phyloP scores from a whole-genome alignment of 495 filamentous ascomycete species.

The Chaetomium tenue region DNA sequence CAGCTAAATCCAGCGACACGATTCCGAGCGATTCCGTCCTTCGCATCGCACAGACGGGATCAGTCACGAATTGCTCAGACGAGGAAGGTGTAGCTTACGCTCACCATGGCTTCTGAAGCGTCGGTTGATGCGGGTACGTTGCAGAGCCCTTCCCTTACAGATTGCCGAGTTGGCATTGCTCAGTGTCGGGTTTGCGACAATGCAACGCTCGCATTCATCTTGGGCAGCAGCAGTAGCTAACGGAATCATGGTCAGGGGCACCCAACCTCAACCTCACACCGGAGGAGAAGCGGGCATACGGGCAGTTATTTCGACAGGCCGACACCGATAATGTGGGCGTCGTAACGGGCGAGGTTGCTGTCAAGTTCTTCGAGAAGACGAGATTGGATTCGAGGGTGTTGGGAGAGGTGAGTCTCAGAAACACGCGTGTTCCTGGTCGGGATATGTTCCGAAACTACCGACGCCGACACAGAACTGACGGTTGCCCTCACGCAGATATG shows the following conservation, averaged over 20 bases:
- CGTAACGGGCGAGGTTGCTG: slow-evolving; percentile 91
- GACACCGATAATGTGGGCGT: slow-evolving; percentile 89
- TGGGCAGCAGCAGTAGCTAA: slow-evolving; percentile 11
- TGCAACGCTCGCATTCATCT: not conserved
- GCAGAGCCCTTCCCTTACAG: not conserved
- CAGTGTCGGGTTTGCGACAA: not conserved
- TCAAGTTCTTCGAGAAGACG: slow-evolving; percentile 98
- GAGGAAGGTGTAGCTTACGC: slow-evolving; percentile 20
- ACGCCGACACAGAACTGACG: slow-evolving; percentile 21
- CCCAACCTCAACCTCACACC: slow-evolving; percentile 81
- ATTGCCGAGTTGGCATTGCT: not conserved
- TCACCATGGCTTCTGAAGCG: slow-evolving; percentile 36
- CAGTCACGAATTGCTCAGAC: not conserved
- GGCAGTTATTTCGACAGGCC: slow-evolving; percentile 83
- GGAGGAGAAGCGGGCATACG: slow-evolving; percentile 91
- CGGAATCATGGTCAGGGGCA: slow-evolving; percentile 40
- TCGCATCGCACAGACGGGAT: not conserved
- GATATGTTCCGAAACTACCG: not conserved
- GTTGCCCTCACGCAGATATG: slow-evolving; percentile 66
- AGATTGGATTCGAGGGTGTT: slow-evolving; percentile 77
- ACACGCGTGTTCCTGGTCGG: not conserved
- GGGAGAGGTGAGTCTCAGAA: slow-evolving; percentile 66
- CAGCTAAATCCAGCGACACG: not conserved
- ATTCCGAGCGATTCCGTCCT: slow-evolving; percentile 2
- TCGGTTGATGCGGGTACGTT: slow-evolving; percentile 33